These are phyloP conservation scores for Pyricularia pennisetigena DNA, from an alignment of 2,329 filamentous ascomycete species.

Conservation along the genomic window DNA sequence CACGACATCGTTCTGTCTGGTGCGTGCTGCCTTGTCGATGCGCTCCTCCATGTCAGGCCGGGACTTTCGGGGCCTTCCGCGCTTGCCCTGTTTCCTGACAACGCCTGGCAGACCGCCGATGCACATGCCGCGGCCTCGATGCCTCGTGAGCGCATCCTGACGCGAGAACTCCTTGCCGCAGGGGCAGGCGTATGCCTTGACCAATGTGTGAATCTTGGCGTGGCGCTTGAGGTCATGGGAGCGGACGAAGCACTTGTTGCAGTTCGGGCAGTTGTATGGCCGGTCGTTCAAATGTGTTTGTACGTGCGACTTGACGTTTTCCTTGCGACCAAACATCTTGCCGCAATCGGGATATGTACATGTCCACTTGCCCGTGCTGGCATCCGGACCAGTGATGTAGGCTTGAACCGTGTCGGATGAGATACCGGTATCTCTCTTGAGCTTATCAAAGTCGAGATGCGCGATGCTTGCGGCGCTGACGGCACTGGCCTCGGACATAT, in stretches of 20 bases:
- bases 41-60: constrained; percentile 47
- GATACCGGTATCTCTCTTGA: constrained; percentile 70
- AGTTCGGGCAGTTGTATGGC: constrained; percentile 88
- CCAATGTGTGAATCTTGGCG: constrained; percentile 91
- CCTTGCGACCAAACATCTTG: constrained; percentile 90
- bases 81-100: constrained; percentile 49
- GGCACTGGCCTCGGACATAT: constrained; percentile 42
- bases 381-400: constrained; percentile 64
- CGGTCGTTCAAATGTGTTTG: constrained; percentile 96
- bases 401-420: constrained; percentile 74
- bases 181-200: constrained; percentile 90
- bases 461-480: constrained; percentile 49
- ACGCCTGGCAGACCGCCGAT: constrained; percentile 84
- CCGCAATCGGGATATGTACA: constrained; percentile 68
- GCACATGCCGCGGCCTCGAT: constrained; percentile 93
- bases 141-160: constrained; percentile 88
- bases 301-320: constrained; percentile 97
- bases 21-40: constrained; percentile 45
- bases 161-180: constrained; percentile 93
- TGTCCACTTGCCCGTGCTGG: constrained; percentile 67
- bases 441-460: constrained; percentile 54
- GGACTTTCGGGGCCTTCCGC: constrained; percentile 54
- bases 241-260: constrained; percentile 90
- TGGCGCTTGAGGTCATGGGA: constrained; percentile 97
- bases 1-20: constrained; percentile 31